Evolutionary conservation across 345 rosid genomes (phyloP), one percentile per base, ranked within the genome.

Genomic region (Gossypium stocksii): DNA sequence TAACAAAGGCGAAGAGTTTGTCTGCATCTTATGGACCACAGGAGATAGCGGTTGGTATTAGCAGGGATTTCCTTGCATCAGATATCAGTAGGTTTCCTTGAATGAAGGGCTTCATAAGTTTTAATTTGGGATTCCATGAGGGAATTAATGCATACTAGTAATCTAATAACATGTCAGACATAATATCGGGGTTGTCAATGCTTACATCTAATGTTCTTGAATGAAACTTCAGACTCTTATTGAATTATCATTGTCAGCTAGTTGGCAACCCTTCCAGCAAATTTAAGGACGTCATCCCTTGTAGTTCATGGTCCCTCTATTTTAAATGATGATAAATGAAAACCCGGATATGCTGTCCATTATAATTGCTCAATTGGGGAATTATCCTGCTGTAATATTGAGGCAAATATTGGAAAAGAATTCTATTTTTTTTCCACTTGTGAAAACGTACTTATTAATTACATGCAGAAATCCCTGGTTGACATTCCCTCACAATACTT

Each of bases 11-110:
- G 16, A 9, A 44, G 9, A n/a, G 6, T 46, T 38, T 17, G 60
- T n/a, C 34, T n/a, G 63, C 56, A 71, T 61, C 23, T 13, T 22
- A 51, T 71, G 83, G 82, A 78, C 83, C 82, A 80, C 82, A 29
- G 29, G 16, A 23, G 8, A 64, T 43, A 59, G 22, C 13, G 45
- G 19, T 17, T 4, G 41, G 22, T 19, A 38, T 20, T 22, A 22
- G 11, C 20, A 13, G 41, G 52, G 45, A 2, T 57, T 52, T 22
- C 45, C 72, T 22, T 11, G 34, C 29, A 54, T 57, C 75, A 58
- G 14, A 71, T 22, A 67, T 64, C 56, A 11, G 64, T 54, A 13
- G 64, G 77, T 75, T 77, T 75, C 76, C 71, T 14, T 54, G 73
- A 68, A 68, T 51, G 59, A 22, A 54, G 45, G 72, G 69, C 19